Conservation (phyloP, 78 protist genomes). For the Isochrysis galbana region DNA sequence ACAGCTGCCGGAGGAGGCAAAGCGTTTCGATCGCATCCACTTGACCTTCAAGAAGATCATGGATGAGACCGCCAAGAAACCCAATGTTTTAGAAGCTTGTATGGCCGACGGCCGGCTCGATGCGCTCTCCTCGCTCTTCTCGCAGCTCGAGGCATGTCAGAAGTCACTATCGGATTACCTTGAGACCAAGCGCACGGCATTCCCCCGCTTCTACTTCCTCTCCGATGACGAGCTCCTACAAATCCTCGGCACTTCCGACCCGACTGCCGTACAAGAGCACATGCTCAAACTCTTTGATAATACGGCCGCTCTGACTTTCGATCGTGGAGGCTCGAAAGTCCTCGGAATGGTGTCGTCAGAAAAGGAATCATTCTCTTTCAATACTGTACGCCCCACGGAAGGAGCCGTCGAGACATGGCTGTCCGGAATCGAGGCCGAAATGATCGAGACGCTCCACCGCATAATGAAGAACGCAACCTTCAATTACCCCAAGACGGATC, state of each 20-base stretch:
- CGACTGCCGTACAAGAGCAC: slow-evolving; percentile 81
- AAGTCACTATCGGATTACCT: slow-evolving; percentile 80
- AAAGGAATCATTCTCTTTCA: slow-evolving; percentile 70
- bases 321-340: slow-evolving; percentile 36
- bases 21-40: slow-evolving; percentile 78
- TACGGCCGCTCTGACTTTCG: slow-evolving; percentile 59
- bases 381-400: slow-evolving; percentile 46
- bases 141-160: slow-evolving; percentile 78
- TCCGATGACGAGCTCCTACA: slow-evolving; percentile 92
- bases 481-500: slow-evolving; percentile 61
- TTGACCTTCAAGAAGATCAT: slow-evolving; percentile 69
- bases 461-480: slow-evolving; percentile 76
- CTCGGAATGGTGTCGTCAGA: slow-evolving; percentile 75
- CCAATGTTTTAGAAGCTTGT: slow-evolving; percentile 70
- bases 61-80: slow-evolving; percentile 58
- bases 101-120: slow-evolving; percentile 63
- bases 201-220: too few species aligned
- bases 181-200: slow-evolving; percentile 83
- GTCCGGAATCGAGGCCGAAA: slow-evolving; percentile 69
- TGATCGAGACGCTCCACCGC: slow-evolving; percentile 60
- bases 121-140: slow-evolving; percentile 48
- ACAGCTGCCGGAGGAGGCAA: slow-evolving; percentile 90
- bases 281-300: slow-evolving; percentile 87
- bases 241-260: slow-evolving; percentile 78
- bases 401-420: slow-evolving; percentile 92